phyloP scores from a whole-genome alignment of 441 rosid genomes.

The Pelargonium cotyledonis region DNA sequence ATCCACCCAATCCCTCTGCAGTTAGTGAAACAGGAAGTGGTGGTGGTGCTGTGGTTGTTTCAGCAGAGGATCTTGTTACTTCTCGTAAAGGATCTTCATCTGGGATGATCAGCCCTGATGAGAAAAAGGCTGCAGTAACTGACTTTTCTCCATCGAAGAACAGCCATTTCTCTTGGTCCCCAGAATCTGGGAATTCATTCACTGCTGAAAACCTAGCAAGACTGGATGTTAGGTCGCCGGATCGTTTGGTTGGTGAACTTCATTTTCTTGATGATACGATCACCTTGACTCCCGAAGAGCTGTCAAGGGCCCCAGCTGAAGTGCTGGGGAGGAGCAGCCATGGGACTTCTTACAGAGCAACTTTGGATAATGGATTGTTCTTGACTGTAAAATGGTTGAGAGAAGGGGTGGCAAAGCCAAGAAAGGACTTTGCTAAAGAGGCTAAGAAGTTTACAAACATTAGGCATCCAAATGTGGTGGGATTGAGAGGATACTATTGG shows the following conservation, averaged over 20 bases:
- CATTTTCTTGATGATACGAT: conserved; percentile 88
- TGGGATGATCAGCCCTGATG: conserved; percentile 69
- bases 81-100: conserved; percentile 79
- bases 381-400: conserved; percentile 95
- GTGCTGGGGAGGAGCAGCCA: conserved; percentile 97
- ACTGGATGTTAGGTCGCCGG: conserved; percentile 89
- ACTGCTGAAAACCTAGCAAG: conserved; percentile 70
- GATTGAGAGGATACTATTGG: conserved; percentile 95
- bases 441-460: conserved; percentile 91
- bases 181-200: conserved; percentile 87
- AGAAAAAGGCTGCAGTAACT: conserved; percentile 53
- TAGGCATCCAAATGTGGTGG: conserved; percentile 94
- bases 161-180: conserved; percentile 78
- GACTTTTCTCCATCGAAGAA: conserved; percentile 86
- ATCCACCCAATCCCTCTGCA: conserved; percentile 49
- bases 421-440: conserved; percentile 90
- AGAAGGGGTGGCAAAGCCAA: conserved; percentile 96
- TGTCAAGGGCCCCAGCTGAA: conserved; percentile 95
- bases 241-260: conserved; percentile 81
- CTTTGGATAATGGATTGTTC: conserved; percentile 76
- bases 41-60: conserved; percentile 53
- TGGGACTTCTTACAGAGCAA: conserved; percentile 94
- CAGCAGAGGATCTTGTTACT: conserved; percentile 78
- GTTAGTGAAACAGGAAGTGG: conserved; percentile 44
- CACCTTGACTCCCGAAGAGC: conserved; percentile 81